phyloP scores from a whole-genome alignment of 2,329 filamentous ascomycete genomes.

The Orbilia ellipsospora region DNA sequence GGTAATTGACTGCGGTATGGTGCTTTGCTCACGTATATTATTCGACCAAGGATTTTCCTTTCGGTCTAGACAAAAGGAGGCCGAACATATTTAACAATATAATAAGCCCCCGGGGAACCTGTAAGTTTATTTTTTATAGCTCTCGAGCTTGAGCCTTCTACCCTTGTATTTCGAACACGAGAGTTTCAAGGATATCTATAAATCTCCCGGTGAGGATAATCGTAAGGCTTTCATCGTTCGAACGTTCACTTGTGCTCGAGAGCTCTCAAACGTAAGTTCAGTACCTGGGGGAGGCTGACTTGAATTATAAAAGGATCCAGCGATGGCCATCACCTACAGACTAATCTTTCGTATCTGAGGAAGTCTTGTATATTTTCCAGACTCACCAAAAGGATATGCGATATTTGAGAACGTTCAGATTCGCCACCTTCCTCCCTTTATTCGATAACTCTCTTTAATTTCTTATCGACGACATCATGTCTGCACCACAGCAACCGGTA shows the following conservation, averaged over 20 bases:
- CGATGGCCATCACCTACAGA: too few species aligned
- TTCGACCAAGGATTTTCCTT: neutral
- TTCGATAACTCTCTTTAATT: neutral
- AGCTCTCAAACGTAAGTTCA: neutral
- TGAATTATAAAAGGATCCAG: neutral
- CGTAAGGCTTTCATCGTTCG: neutral
- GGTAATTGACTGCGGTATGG: neutral
- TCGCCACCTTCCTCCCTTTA: too few species aligned
- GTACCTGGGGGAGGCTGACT: neutral
- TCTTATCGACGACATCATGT: too few species aligned
- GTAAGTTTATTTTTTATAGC: neutral
- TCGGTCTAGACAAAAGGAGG: neutral
- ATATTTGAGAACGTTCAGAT: too few species aligned
- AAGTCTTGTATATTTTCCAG: neutral
- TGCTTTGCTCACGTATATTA: neutral
- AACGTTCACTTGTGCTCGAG: neutral
- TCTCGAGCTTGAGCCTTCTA: neutral
- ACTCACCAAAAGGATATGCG: too few species aligned
- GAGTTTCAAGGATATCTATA: slow-evolving; percentile 2
- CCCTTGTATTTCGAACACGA: slow-evolving; percentile 1
- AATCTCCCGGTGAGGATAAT: neutral
- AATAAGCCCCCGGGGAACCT: neutral
- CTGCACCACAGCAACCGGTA: slow-evolving; percentile 4
- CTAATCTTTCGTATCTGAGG: neutral
- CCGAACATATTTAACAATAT: neutral